Conservation (phyloP, 2,329 filamentous ascomycete genomes). For the Aspergillus phoenicis region DNA sequence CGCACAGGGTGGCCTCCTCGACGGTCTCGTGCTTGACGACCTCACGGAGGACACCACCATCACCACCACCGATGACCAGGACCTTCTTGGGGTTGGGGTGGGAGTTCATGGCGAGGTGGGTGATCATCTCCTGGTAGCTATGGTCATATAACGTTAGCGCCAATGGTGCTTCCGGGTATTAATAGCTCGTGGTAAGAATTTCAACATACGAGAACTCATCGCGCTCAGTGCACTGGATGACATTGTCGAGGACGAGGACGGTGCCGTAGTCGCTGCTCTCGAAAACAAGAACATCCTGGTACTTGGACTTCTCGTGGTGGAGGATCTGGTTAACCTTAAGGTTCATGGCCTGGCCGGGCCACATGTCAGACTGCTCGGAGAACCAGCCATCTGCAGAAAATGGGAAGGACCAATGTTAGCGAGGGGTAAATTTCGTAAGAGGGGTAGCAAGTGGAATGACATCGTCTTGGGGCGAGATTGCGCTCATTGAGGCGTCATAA, state of each 20-base stretch:
- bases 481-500: not conserved
- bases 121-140: constrained; percentile 99
- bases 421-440: not conserved
- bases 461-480: not conserved
- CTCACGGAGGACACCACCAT: constrained; percentile 96
- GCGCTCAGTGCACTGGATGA: constrained; percentile 97
- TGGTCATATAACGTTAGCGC: not conserved
- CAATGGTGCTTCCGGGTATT: not conserved
- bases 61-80: constrained; percentile 95
- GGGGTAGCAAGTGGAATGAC: not conserved
- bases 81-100: constrained; percentile 99
- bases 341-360: constrained; percentile 98
- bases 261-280: constrained; percentile 96
- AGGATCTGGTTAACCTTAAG: constrained; percentile 96
- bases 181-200: not conserved
- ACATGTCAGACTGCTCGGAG: constrained; percentile 98
- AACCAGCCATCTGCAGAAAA: constrained; percentile 89
- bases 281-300: constrained; percentile 99
- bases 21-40: constrained; percentile 98
- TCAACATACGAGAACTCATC: constrained; percentile 83
- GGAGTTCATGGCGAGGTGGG: constrained; percentile 95
- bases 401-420: constrained; percentile 13
- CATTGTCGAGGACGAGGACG: constrained; percentile 96
- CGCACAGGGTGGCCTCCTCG: constrained; percentile 93
- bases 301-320: constrained; percentile 98